Evolutionary conservation across 2,329 filamentous ascomycete genomes (phyloP).

Genomic region (Myriosclerotinia scirpicola): DNA sequence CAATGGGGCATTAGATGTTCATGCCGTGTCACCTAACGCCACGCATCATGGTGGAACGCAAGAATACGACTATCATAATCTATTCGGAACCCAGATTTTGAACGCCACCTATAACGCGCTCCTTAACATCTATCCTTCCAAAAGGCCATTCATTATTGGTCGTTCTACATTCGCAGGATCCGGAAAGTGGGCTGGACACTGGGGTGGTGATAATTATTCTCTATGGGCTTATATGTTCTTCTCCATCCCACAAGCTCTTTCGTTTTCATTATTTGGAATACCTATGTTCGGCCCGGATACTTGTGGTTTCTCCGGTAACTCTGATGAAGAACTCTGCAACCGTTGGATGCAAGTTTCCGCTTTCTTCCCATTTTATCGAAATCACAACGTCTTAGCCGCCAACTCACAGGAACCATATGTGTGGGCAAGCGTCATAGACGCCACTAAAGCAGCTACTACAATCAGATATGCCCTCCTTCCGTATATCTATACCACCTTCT

Average conservation of each 20-base stretch:
- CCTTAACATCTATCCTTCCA: slow-evolving; percentile 48
- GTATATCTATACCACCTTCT: slow-evolving; percentile 75
- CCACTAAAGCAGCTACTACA: slow-evolving; percentile 64
- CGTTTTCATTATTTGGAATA: slow-evolving; percentile 71
- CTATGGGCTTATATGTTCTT: slow-evolving; percentile 73
- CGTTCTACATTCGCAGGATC: slow-evolving; percentile 78
- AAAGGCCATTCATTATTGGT: slow-evolving; percentile 81
- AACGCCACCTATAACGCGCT: slow-evolving; percentile 64
- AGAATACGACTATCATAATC: slow-evolving; percentile 83
- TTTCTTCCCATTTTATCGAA: slow-evolving; percentile 78
- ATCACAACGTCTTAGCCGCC: slow-evolving; percentile 66
- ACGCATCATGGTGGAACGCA: slow-evolving; percentile 70
- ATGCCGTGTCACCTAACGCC: slow-evolving; percentile 74
- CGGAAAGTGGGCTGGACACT: slow-evolving; percentile 76
- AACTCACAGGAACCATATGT: slow-evolving; percentile 69
- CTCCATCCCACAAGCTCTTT: slow-evolving; percentile 74
- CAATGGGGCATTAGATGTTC: slow-evolving; percentile 68
- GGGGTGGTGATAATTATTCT: slow-evolving; percentile 75
- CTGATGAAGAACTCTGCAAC: slow-evolving; percentile 67
- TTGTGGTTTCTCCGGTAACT: slow-evolving; percentile 69
- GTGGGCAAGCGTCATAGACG: slow-evolving; percentile 65
- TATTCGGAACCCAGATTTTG: slow-evolving; percentile 73
- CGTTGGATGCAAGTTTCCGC: slow-evolving; percentile 72
- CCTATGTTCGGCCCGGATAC: slow-evolving; percentile 75
- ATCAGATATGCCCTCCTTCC: slow-evolving; percentile 71